Conservation (phyloP, 768 basidiomycete species). For the Aureoboletus auriporus region DNA sequence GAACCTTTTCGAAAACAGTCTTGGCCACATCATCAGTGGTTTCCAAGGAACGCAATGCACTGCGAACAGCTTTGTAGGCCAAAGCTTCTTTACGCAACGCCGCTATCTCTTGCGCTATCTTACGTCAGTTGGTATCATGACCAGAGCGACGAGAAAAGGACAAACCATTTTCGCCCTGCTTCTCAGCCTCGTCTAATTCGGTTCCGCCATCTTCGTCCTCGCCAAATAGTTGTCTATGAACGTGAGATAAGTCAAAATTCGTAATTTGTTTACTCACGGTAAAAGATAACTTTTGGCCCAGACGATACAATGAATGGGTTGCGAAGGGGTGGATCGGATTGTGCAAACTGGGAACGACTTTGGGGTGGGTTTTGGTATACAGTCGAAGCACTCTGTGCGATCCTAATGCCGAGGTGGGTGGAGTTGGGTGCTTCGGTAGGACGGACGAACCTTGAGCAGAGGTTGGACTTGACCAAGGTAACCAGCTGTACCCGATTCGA, state of each 20-base stretch:
- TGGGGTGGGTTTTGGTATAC: constrained; percentile 86
- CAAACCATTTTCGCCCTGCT: constrained; percentile 88
- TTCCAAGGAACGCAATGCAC: constrained; percentile 49
- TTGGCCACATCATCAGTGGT: constrained; percentile 51
- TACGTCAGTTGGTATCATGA: not conserved
- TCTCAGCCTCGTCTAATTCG: constrained; percentile 90
- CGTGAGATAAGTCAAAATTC: not conserved
- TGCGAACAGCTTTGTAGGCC: constrained; percentile 81
- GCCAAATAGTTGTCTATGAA: constrained; percentile 82
- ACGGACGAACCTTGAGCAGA: constrained; percentile 63
- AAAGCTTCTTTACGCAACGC: constrained; percentile 84
- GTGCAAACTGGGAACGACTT: constrained; percentile 98
- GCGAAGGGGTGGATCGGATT: constrained; percentile 93
- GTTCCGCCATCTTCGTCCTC: constrained; percentile 79
- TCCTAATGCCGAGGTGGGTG: constrained; percentile 46
- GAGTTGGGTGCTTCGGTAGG: not conserved
- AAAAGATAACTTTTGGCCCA: constrained; percentile 98
- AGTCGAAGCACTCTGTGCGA: constrained; percentile 92
- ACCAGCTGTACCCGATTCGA: constrained; percentile 96
- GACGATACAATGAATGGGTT: constrained; percentile 97
- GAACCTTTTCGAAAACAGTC: constrained; percentile 81
- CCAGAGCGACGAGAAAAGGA: constrained; percentile 9
- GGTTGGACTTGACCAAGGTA: constrained; percentile 98
- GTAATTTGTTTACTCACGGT: constrained; percentile 48
- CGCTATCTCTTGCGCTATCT: constrained; percentile 82